Evolutionary conservation across 306 rosid species (phyloP).

Genomic region (Quercus agrifolia): DNA sequence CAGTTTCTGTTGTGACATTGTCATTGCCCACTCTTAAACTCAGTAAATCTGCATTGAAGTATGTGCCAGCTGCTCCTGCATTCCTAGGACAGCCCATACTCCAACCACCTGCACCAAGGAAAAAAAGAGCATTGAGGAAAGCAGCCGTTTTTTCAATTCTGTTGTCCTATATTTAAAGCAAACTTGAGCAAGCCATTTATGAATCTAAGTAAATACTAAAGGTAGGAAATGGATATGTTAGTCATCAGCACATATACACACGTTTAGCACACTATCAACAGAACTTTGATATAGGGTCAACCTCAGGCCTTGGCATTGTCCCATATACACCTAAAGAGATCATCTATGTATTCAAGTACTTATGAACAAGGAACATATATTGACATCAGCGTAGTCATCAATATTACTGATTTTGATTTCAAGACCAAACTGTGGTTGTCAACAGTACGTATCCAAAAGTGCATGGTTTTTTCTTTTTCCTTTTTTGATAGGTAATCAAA

Average conservation of each 20-base stretch:
- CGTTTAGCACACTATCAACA: background rate
- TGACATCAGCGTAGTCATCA: background rate
- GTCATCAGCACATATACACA: background rate
- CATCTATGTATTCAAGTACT: background rate
- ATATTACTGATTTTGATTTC: background rate
- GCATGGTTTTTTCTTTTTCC: too few species aligned
- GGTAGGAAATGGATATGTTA: background rate
- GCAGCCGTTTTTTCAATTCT: background rate
- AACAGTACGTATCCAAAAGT: background rate
- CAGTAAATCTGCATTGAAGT: constrained; percentile 81
- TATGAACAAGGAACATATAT: background rate
- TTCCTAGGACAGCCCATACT: constrained; percentile 92
- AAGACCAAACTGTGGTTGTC: background rate
- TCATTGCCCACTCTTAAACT: constrained; percentile 93
- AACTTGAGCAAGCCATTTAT: background rate
- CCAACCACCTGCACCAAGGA: constrained; percentile 65
- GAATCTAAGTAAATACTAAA: background rate
- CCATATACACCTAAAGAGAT: background rate
- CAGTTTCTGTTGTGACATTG: constrained; percentile 92
- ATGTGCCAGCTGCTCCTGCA: constrained; percentile 98
- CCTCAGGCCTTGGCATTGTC: background rate
- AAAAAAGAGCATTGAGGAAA: constrained; percentile 22
- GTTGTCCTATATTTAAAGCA: background rate
- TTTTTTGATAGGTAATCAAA: too few species aligned
- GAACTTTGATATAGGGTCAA: background rate